A percentile compares a stretch with the other conserved stretches of the same genome.
Evolutionary conservation across 768 basidiomycete species (phyloP).

Genomic region (Russula abietina): DNA sequence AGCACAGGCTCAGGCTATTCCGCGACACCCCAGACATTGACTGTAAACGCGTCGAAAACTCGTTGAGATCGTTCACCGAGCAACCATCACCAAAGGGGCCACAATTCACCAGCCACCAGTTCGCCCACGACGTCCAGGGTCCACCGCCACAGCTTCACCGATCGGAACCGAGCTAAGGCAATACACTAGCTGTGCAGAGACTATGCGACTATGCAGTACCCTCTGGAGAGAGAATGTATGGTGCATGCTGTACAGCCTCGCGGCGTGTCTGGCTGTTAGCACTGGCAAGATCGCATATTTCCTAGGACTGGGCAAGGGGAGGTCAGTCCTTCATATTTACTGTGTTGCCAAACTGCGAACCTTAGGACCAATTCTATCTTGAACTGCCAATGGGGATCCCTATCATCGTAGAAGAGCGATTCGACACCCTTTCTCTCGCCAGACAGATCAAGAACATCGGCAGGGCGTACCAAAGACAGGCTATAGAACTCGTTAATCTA

Average conservation of each 20-base stretch:
- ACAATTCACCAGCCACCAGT: neutral
- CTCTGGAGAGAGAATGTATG: neutral
- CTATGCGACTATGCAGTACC: neutral
- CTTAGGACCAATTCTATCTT: neutral
- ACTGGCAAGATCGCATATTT: neutral
- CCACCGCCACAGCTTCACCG: neutral
- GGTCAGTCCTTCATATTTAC: neutral
- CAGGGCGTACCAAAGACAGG: slow-evolving; percentile 5
- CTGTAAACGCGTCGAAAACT: neutral
- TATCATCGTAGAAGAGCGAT: neutral
- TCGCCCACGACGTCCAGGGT: neutral
- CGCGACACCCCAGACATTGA: neutral
- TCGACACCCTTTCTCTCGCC: slow-evolving; percentile 1
- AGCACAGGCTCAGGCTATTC: neutral
- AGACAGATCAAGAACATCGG: slow-evolving; percentile 14
- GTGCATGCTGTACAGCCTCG: neutral
- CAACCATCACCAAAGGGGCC: neutral
- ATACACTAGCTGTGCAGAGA: neutral
- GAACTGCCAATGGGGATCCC: slow-evolving; percentile 1
- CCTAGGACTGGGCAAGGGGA: neutral
- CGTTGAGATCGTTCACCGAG: neutral
- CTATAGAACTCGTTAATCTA: slow-evolving; percentile 5
- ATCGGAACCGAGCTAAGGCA: neutral
- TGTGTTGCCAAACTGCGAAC: neutral
- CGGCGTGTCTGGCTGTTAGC: neutral